Percentiles rank a stretch among this genome's conserved stretches.
These are phyloP conservation scores for Xylaria sp. DNA, from an alignment of 2,329 filamentous ascomycete species.

Conservation along the genomic window DNA sequence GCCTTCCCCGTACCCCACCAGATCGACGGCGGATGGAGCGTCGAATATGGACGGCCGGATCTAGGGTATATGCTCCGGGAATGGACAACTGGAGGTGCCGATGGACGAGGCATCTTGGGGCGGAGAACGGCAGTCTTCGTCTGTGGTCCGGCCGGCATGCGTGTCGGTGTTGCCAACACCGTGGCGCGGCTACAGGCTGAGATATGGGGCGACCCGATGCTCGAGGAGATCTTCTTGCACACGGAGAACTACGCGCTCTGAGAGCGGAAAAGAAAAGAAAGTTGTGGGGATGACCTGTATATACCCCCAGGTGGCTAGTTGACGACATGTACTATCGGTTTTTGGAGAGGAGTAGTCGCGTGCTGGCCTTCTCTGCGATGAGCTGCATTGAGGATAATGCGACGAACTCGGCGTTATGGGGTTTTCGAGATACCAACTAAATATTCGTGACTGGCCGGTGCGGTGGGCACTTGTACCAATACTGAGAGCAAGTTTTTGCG, in stretches of 20 bases:
- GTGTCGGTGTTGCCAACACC: slow-evolving; percentile 85
- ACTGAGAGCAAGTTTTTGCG: slow-evolving; percentile 8
- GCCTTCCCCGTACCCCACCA: slow-evolving; percentile 78
- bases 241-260: slow-evolving; percentile 94
- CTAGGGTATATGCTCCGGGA: slow-evolving; percentile 87
- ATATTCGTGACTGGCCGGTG: slow-evolving; percentile 9
- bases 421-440: slow-evolving; percentile 35
- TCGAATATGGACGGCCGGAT: slow-evolving; percentile 91
- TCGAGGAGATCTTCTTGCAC: slow-evolving; percentile 93
- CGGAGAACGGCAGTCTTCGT: slow-evolving; percentile 89
- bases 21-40: slow-evolving; percentile 84
- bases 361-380: neutral
- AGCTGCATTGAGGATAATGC: slow-evolving; percentile 22
- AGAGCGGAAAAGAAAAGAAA: neutral
- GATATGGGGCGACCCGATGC: slow-evolving; percentile 80
- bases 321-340: slow-evolving; percentile 12
- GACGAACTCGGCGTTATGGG: slow-evolving; percentile 35
- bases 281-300: slow-evolving; percentile 26
- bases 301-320: slow-evolving; percentile 19
- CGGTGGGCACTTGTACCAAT: slow-evolving; percentile 25
- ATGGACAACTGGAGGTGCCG: slow-evolving; percentile 76
- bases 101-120: slow-evolving; percentile 77
- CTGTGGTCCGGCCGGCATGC: slow-evolving; percentile 87
- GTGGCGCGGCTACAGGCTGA: slow-evolving; percentile 84
- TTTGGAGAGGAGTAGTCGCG: neutral